Evolutionary conservation across 2,329 filamentous ascomycete species (phyloP), one percentile per base, ranked within the genome.

Genomic region (Arthrobotrys conoides): DNA sequence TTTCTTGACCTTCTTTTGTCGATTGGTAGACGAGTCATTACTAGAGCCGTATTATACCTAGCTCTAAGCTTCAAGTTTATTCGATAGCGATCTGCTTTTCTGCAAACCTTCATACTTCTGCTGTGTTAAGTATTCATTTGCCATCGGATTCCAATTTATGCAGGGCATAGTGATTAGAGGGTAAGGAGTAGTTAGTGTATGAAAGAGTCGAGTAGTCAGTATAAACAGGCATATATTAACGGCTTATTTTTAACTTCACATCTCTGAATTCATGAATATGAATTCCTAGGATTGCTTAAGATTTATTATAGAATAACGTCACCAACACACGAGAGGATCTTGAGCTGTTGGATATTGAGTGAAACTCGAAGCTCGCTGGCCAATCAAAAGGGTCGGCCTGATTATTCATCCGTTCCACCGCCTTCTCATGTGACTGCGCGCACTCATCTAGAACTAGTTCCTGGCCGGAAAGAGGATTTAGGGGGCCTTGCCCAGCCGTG

Each of bases 371-470:
- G 44, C 44, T 12, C 8, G 12, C 20, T 18, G 33, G 33, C 55
- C 55, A 61, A 61, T 61, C 36, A 61, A 27, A 3, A 22, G 8
- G 18, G 67, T 69, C 75, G 75, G 75, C 49, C 24, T 78, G 75
- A 78, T 78, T 78, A 78, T 78, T 78, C 68, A 78, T 67, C 75
- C 71, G 71, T 16, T 33, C 64, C 51, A 30, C 61, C 67, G 22
- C 67, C 51, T 16, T 20, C n/a, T 70, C 75, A 78, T 61, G 75
- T 78, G 75, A 78, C 51, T 61, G 5, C 75, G 75, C 46, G 75
- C 27, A 6, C 18, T 1, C 0, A 20, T 46, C 9, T 10, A 46
- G 44, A 20, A 1, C 5, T 5, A 18, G n/a, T 8, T 36, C 5
- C 5, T 6, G 24, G 20, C 5, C 1, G n/a, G 18, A 18, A 14